A percentile compares a stretch with the other conserved stretches of the same genome.
phyloP scores from a whole-genome alignment of 257 asterid species.

The Solanum boliviense region DNA sequence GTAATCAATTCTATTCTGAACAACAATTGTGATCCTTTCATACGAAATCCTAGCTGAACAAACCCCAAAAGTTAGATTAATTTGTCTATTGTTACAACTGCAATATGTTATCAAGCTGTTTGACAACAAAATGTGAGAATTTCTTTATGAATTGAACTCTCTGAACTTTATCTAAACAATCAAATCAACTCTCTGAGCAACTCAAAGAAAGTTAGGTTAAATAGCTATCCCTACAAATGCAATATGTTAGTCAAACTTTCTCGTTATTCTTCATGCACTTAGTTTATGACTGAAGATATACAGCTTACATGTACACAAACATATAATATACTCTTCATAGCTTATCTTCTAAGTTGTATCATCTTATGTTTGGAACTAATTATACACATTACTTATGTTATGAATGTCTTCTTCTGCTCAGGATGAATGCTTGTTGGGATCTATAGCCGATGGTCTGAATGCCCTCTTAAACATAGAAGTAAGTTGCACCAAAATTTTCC shows the following conservation, averaged over 20 bases:
- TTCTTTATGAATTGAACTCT: not conserved
- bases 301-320: not conserved
- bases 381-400: not conserved
- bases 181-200: not conserved
- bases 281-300: not conserved
- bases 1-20: not conserved
- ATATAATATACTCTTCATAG: not conserved
- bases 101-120: not conserved
- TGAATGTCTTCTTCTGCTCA: constrained; percentile 12
- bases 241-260: not conserved
- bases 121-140: not conserved
- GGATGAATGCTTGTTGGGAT: constrained; percentile 56
- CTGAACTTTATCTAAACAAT: not conserved
- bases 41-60: not conserved
- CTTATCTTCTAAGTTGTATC: not conserved
- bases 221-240: not conserved
- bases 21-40: not conserved
- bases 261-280: not conserved
- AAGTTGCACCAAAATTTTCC: constrained; percentile 15
- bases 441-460: constrained; percentile 84
- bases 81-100: not conserved
- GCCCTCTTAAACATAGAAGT: constrained; percentile 86
- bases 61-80: not conserved
- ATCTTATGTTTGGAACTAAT: not conserved
- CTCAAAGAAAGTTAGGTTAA: not conserved